phyloP scores from a whole-genome alignment of 225 moss, liverwort and hornwort genomes.

The Polytrichum commune region DNA sequence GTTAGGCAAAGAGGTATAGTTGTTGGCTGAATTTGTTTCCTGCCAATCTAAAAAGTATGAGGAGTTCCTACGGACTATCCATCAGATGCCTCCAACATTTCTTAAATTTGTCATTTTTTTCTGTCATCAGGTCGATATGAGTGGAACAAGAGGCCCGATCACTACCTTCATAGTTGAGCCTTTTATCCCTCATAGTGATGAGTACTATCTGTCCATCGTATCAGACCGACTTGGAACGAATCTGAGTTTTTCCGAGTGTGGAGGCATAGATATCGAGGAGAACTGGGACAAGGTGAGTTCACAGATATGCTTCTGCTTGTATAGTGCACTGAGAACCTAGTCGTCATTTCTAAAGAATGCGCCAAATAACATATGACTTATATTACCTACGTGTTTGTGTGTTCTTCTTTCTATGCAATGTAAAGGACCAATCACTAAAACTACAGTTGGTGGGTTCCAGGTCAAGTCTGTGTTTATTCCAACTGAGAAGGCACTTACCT shows the following conservation, averaged over 20 bases:
- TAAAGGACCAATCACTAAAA: no score
- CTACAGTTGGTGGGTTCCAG: constrained; percentile 27
- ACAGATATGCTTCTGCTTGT: background rate
- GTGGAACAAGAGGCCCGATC: constrained; percentile 82
- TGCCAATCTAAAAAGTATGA: no score
- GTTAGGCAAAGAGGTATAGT: constrained; percentile 83
- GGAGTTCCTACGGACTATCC: no score
- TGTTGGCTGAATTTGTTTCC: background rate
- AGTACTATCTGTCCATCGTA: constrained; percentile 92
- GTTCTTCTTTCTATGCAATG: no score
- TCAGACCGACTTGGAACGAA: constrained; percentile 80
- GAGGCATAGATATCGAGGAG: constrained; percentile 96
- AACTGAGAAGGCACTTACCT: constrained; percentile 61
- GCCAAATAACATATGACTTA: no score
- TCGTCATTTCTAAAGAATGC: no score
- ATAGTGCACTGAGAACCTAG: no score
- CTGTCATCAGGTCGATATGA: constrained; percentile 76
- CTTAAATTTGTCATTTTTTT: background rate
- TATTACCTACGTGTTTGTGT: no score
- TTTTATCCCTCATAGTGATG: constrained; percentile 89
- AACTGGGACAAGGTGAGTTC: constrained; percentile 90
- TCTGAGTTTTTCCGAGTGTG: constrained; percentile 95
- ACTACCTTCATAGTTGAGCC: constrained; percentile 99
- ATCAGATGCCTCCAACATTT: no score
- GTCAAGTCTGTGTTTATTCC: constrained; percentile 82